These are phyloP conservation scores for Apiospora saccharicola DNA, from an alignment of 2,329 filamentous ascomycete species.

Conservation along the genomic window DNA sequence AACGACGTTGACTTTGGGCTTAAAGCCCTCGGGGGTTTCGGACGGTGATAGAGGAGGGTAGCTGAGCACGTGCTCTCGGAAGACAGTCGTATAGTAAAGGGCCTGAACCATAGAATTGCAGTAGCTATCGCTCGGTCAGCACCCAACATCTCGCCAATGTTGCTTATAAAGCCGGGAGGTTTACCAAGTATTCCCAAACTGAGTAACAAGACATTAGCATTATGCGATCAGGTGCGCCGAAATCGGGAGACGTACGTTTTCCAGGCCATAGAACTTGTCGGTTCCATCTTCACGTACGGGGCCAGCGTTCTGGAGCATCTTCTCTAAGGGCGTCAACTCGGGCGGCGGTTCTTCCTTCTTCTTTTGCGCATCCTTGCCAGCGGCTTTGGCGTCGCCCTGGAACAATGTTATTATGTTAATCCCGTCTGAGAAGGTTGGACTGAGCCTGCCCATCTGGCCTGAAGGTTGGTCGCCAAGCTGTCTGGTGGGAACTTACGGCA, in stretches of 20 bases:
- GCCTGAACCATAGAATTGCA: slow-evolving; percentile 98
- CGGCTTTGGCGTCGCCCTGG: slow-evolving; percentile 53
- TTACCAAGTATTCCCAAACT: slow-evolving; percentile 99
- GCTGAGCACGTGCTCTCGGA: slow-evolving; percentile 92
- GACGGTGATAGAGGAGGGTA: slow-evolving; percentile 79
- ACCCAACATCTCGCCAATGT: neutral
- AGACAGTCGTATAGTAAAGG: slow-evolving; percentile 92
- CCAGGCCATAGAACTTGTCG: slow-evolving; percentile 97
- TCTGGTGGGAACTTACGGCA: slow-evolving; percentile 23
- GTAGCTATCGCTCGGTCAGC: slow-evolving; percentile 67
- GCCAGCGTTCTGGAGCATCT: slow-evolving; percentile 83
- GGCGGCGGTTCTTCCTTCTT: slow-evolving; percentile 65
- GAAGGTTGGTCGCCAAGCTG: neutral
- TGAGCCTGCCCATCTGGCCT: neutral
- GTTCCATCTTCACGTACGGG: slow-evolving; percentile 86
- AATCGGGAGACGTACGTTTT: slow-evolving; percentile 75
- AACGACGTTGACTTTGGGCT: slow-evolving; percentile 65
- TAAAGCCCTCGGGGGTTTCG: slow-evolving; percentile 70
- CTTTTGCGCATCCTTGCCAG: slow-evolving; percentile 55
- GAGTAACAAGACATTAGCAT: slow-evolving; percentile 29
- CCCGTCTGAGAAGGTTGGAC: neutral
- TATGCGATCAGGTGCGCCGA: slow-evolving; percentile 27
- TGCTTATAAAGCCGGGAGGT: neutral
- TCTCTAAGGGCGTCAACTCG: slow-evolving; percentile 69
- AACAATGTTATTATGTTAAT: slow-evolving; percentile 37